Evolutionary conservation across 164 flowering plant species (phyloP).

Genomic region (Nelumbo lutea): DNA sequence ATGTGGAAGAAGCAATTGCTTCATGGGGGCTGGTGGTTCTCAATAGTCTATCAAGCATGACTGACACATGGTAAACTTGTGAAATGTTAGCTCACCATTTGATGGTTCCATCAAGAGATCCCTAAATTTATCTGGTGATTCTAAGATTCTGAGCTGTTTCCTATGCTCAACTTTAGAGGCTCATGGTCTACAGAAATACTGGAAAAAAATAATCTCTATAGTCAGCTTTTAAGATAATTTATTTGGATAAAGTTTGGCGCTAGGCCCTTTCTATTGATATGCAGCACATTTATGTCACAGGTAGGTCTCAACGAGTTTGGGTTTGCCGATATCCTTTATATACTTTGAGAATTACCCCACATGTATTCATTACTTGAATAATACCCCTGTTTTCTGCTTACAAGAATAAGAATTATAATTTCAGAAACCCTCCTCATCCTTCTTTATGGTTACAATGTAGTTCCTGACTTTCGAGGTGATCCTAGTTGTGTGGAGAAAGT

Average conservation of each 20-base stretch:
- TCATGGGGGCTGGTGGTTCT: slow-evolving; percentile 79
- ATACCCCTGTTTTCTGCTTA: neutral
- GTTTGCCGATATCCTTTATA: neutral
- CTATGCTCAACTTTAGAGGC: too few species aligned
- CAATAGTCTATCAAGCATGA: too few species aligned
- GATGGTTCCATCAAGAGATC: neutral
- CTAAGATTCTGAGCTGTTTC: too few species aligned
- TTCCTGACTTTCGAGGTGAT: slow-evolving; percentile 93
- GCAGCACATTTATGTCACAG: neutral
- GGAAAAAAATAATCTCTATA: too few species aligned
- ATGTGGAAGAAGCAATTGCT: slow-evolving; percentile 95
- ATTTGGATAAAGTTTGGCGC: neutral
- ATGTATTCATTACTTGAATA: neutral
- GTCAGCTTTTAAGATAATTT: neutral
- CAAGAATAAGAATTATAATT: neutral
- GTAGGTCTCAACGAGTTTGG: neutral
- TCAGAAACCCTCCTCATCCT: neutral
- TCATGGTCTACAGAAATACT: too few species aligned
- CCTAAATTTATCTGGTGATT: too few species aligned
- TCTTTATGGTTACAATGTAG: slow-evolving; percentile 27
- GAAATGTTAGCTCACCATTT: neutral
- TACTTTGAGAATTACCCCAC: neutral
- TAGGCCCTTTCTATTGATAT: neutral
- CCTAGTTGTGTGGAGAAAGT: slow-evolving; percentile 74
- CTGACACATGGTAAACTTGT: neutral